Percentiles rank a stretch among this genome's conserved stretches.
Evolutionary conservation across 176 grass and related monocot genomes (phyloP).

Genomic region (Poa annua): DNA sequence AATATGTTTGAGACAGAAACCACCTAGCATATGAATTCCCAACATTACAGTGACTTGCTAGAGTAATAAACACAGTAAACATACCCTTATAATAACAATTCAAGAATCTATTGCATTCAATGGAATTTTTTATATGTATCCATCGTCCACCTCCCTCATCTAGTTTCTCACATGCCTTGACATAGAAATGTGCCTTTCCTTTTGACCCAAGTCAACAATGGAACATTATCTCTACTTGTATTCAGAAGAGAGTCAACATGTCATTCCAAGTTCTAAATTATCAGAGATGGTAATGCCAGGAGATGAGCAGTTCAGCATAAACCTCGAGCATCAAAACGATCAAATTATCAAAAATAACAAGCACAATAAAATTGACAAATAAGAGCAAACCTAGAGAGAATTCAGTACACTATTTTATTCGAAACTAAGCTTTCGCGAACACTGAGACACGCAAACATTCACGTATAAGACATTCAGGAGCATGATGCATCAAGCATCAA

Average conservation of each 20-base stretch:
- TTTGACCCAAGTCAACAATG: neutral
- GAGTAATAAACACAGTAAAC: conserved; percentile 32
- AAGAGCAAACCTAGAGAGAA: neutral
- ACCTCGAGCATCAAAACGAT: neutral
- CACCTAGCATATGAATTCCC: conserved; percentile 36
- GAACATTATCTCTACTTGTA: conserved; percentile 16
- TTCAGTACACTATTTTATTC: neutral
- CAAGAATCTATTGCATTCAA: conserved; percentile 29
- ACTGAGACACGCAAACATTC: neutral
- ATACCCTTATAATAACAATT: conserved; percentile 28
- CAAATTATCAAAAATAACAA: neutral
- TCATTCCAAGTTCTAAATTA: conserved; percentile 11
- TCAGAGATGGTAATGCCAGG: neutral
- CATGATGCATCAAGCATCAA: conserved; percentile 34
- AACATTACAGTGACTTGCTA: conserved; percentile 36
- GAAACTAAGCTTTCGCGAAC: neutral
- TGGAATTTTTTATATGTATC: conserved; percentile 41
- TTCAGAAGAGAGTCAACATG: conserved; percentile 17
- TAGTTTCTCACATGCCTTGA: neutral
- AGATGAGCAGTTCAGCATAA: neutral
- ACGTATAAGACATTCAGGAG: neutral
- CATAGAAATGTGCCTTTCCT: neutral
- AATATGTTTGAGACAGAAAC: neutral
- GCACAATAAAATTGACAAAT: neutral
- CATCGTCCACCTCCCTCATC: conserved; percentile 18